Evolutionary conservation across 2,329 filamentous ascomycete species (phyloP).

Genomic region (Aphanocladium album): DNA sequence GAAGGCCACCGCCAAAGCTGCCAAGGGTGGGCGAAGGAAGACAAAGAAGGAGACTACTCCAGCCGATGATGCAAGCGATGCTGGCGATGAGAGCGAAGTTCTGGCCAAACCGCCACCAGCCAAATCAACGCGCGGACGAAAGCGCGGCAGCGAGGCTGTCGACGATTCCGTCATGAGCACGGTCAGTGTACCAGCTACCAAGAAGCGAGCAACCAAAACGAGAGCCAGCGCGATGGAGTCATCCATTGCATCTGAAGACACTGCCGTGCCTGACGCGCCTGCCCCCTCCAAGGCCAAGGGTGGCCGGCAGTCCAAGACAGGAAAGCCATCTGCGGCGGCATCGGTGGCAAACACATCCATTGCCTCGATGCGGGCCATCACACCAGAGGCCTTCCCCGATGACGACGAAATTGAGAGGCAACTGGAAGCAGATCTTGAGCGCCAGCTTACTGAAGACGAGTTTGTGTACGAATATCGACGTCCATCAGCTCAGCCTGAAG

Average conservation of each 20-base stretch:
- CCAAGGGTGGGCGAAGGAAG: conserved; percentile 36
- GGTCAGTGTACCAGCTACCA: conserved; percentile 47
- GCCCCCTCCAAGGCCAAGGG: conserved; percentile 24
- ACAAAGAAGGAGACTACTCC: conserved; percentile 46
- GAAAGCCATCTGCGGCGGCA: conserved; percentile 48
- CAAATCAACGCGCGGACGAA: conserved; percentile 50
- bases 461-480: conserved; percentile 40
- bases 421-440: conserved; percentile 60
- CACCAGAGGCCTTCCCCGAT: conserved; percentile 42
- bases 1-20: conserved; percentile 50
- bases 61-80: conserved; percentile 30
- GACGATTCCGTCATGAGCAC: conserved; percentile 41
- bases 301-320: conserved; percentile 33
- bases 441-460: conserved; percentile 49
- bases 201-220: conserved; percentile 53
- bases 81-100: conserved; percentile 19
- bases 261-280: conserved; percentile 35
- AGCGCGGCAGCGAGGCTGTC: conserved; percentile 57
- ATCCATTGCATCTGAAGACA: conserved; percentile 34
- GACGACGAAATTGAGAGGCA: conserved; percentile 64
- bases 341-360: conserved; percentile 50
- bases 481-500: conserved; percentile 24
- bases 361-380: conserved; percentile 29
- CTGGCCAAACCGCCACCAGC: conserved; percentile 29
- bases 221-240: conserved; percentile 42